Base-by-base conservation (phyloP, 2,329 filamentous ascomycete species). In the Periconia sp. region DNA sequence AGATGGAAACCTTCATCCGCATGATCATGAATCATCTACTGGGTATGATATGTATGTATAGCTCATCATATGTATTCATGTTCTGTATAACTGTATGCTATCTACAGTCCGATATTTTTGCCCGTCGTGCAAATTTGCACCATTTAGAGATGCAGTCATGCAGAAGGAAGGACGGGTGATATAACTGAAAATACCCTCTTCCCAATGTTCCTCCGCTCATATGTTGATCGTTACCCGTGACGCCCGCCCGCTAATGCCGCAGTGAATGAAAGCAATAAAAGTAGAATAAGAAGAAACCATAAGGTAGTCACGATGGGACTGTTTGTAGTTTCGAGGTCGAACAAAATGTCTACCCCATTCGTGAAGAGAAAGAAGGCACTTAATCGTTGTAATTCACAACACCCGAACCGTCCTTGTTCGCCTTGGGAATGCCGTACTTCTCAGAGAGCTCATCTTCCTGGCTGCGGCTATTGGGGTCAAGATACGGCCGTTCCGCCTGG, bases 341-440 rank as follows among this genome's bases (percentile, higher is more conserved):
- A 13, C 15, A 13, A n/a, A 11, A n/a, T 8, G 8, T 11, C 33
- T 37, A 13, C 11, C 15, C 33, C 11, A 6, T n/a, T 14, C 31
- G 31, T 8, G 31, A 8, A 33, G 7, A 7, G 31, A 37, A 14
- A 13, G 15, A 37, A 14, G 33, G 33, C 33, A 37, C 37, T 61
- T 49, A 74, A 50, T 85, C 82, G 55, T 85, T 85, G 59, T 84
- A 85, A 61, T 85, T 85, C 7, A 80, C 79, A 57, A 79, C 73
- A 2, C 80, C 77, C 18, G 81, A 76, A 0, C 82, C 82, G 59
- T 85, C 79, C 68, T 85, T 85, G 60, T 82, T 81, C 8, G 81
- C 78, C 57, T 71, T 73, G 2, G 78, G 78, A 20, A 84, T 63
- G 1, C 78, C 78, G 65, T 80, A 79, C 53, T 70, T 71, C 41